Evolutionary conservation across 140 eudicot species (phyloP).

Genomic region (Anethum foeniculum): DNA sequence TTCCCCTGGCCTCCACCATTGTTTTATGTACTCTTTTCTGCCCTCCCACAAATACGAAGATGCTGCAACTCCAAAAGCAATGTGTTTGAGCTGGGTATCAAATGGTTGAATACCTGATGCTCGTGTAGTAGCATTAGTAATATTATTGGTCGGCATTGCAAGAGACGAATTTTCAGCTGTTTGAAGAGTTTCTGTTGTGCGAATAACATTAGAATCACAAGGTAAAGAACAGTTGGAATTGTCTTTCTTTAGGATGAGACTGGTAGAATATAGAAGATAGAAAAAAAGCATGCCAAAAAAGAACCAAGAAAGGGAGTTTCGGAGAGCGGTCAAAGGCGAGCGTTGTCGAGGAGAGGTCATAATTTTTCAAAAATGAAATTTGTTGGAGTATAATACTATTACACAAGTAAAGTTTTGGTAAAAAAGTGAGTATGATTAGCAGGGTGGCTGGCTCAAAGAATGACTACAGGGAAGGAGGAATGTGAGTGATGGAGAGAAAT

Average conservation of each 20-base stretch:
- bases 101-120: not conserved
- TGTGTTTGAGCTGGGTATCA: constrained; percentile 45
- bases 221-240: not conserved
- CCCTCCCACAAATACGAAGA: constrained; percentile 58
- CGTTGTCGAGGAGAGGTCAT: constrained; percentile 24
- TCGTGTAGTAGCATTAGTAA: not conserved
- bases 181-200: constrained; percentile 16
- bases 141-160: not conserved
- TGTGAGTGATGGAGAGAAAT: constrained; percentile 10
- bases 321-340: constrained; percentile 16
- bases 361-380: not conserved
- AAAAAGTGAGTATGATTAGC: constrained; percentile 4
- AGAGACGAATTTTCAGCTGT: not conserved
- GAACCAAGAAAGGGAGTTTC: constrained; percentile 32
- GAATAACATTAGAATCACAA: not conserved
- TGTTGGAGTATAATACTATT: not conserved
- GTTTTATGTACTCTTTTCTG: constrained; percentile 71
- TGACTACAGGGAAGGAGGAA: constrained; percentile 1
- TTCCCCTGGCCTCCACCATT: constrained; percentile 69
- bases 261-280: constrained; percentile 47
- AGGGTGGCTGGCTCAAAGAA: not conserved
- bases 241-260: constrained; percentile 21
- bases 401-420: not conserved
- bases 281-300: constrained; percentile 30
- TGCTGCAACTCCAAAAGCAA: constrained; percentile 73